Percentiles rank a stretch among this genome's conserved stretches.
phyloP scores from a whole-genome alignment of 257 asterid species.

The Plantago ovata region DNA sequence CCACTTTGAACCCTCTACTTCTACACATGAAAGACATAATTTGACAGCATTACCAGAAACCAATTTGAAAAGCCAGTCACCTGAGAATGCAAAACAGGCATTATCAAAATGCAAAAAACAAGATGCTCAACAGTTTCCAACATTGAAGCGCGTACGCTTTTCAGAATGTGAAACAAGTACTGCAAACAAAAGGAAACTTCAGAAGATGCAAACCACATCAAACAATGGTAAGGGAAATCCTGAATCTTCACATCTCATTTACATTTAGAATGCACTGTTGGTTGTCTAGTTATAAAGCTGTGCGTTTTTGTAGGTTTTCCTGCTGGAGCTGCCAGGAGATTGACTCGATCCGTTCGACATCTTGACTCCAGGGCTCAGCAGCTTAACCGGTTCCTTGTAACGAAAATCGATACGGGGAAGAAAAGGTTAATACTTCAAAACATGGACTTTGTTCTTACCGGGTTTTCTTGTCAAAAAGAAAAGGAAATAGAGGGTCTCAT shows the following conservation, averaged over 20 bases:
- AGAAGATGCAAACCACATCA: slow-evolving; percentile 30
- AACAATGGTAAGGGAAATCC: slow-evolving; percentile 42
- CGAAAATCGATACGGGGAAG: slow-evolving; percentile 27
- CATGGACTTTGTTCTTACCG: slow-evolving; percentile 76
- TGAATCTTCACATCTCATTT: slow-evolving; percentile 15
- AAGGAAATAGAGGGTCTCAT: slow-evolving; percentile 59
- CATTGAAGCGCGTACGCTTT: slow-evolving; percentile 55
- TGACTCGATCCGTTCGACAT: slow-evolving; percentile 30
- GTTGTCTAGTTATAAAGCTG: slow-evolving; percentile 16
- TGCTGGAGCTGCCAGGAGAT: slow-evolving; percentile 34
- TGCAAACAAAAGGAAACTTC: slow-evolving; percentile 26
- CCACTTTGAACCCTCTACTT: slow-evolving; percentile 26
- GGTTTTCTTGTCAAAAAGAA: slow-evolving; percentile 60
- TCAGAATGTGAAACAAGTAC: slow-evolving; percentile 32
- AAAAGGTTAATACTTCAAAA: slow-evolving; percentile 55
- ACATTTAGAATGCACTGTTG: slow-evolving; percentile 16
- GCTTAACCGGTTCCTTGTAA: slow-evolving; percentile 28
- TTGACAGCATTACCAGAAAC: slow-evolving; percentile 28
- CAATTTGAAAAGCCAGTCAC: slow-evolving; percentile 19
- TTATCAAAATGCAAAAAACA: slow-evolving; percentile 22
- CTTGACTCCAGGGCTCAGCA: slow-evolving; percentile 40
- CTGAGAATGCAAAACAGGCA: slow-evolving; percentile 23
- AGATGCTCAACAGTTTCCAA: slow-evolving; percentile 27
- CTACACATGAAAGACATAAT: slow-evolving; percentile 24
- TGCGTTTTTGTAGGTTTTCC: slow-evolving; percentile 42